Base-by-base conservation (phyloP, 192 early-diverging fungal genomes). In the Coemansia sp. region DNA sequence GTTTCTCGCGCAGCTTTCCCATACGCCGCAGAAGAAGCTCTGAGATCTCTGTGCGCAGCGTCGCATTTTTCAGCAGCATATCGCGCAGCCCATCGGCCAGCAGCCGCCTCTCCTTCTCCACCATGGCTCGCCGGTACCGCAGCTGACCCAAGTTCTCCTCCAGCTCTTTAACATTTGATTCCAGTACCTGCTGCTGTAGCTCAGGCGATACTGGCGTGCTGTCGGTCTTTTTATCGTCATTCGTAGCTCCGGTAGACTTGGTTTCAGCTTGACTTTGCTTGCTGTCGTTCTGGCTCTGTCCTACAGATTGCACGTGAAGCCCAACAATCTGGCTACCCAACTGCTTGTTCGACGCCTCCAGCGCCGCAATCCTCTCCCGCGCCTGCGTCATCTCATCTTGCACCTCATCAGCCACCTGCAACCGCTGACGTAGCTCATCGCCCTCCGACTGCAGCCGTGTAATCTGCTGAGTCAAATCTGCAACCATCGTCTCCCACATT, bases 91-190 rank as follows among this genome's bases (percentile, higher is more conserved):
- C 61, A 13, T 68, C 65, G 0, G 73, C 62, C 65, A 75, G 29
- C 23, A 55, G 63, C 41, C 72, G 57, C 65, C 75, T 59, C 59
- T 75, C 73, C 61, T 65, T 71, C 35, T 68, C 50, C 14, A 75
- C 48, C 55, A 57, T 56, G 0, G 29, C 45, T 39, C 43, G 68
- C 4, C 78, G 68, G 52, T 65, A 43, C 45, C 18, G 43, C 22
- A 54, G 29, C 27, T 68, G 32, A 10, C 16, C 52, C 13, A 71
- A 48, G 37, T 54, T 64, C 4, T 22, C 35, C 62, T 81, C 63
- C 12, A 70, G 52, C 23, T 47, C 37, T 22, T 14, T 20, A 6
- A 52, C 50, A 3, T 4, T n/a, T n/a, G 41, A 13, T 45, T 45
- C 41, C 16, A 45, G 41, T 22, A 19, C 50, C 5, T 20, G 19